These are phyloP conservation scores for Suhomyces bokatorum DNA, from an alignment of 1,139 yeast genomes.

Conservation along the genomic window DNA sequence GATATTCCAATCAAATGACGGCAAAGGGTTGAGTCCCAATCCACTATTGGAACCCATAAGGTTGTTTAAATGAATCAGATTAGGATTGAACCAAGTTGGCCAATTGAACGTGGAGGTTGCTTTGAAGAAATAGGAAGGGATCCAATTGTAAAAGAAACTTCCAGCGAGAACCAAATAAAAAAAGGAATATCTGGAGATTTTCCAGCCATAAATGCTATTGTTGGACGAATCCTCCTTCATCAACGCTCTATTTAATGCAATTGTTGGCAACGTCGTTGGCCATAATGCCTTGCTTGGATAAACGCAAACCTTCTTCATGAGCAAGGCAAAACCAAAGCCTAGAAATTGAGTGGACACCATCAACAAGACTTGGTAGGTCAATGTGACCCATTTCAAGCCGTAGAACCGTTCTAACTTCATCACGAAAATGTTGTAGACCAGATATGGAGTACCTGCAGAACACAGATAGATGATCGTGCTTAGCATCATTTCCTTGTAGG, in stretches of 20 bases:
- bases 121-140: constrained; percentile 44
- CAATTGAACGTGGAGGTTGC: constrained; percentile 47
- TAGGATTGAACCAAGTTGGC: constrained; percentile 49
- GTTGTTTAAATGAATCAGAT: constrained; percentile 42
- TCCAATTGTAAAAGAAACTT: constrained; percentile 45
- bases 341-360: constrained; percentile 45
- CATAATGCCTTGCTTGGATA: constrained; percentile 48
- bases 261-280: constrained; percentile 49
- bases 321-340: constrained; percentile 50
- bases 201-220: constrained; percentile 40
- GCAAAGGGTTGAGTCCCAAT: constrained; percentile 46
- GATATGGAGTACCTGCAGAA: constrained; percentile 47
- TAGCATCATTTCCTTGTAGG: constrained; percentile 34
- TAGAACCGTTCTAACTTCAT: constrained; percentile 47
- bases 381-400: constrained; percentile 46
- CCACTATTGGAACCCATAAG: constrained; percentile 41
- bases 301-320: constrained; percentile 46
- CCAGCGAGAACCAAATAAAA: constrained; percentile 34
- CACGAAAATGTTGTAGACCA: constrained; percentile 45
- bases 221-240: constrained; percentile 32
- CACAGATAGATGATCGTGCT: constrained; percentile 47
- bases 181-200: constrained; percentile 40
- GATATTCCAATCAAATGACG: constrained; percentile 49
- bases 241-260: constrained; percentile 46
- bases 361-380: constrained; percentile 40